Evolutionary conservation across 2,329 filamentous ascomycete species (phyloP).

Genomic region (Rachicladosporium sp.): DNA sequence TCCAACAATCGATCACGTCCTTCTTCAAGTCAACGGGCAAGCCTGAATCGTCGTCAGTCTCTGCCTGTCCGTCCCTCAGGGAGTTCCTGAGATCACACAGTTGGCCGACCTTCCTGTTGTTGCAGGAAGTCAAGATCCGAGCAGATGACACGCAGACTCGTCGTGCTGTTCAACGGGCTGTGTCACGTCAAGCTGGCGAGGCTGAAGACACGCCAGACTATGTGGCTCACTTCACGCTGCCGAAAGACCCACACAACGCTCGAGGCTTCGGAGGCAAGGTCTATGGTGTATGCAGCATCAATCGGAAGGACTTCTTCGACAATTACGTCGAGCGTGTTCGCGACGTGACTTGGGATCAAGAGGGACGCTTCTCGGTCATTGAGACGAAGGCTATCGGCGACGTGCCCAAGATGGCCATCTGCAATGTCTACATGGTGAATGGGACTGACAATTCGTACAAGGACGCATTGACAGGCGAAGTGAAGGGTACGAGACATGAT

Average conservation of each 20-base stretch:
- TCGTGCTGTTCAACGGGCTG: conserved; percentile 27
- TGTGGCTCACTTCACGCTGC: conserved; percentile 34
- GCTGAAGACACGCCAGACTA: conserved; percentile 26
- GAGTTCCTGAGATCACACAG: conserved; percentile 32
- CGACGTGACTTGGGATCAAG: conserved; percentile 38
- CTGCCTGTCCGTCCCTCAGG: conserved; percentile 23
- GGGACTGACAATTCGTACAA: conserved; percentile 38
- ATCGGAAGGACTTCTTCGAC: conserved; percentile 32
- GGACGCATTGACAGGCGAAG: conserved; percentile 29
- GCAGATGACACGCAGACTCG: conserved; percentile 27
- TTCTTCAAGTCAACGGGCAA: conserved; percentile 21
- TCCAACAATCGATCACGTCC: conserved; percentile 28
- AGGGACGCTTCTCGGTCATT: conserved; percentile 40
- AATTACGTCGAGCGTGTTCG: conserved; percentile 21
- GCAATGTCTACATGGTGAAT: conserved; percentile 44
- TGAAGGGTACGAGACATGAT: conserved; percentile 37
- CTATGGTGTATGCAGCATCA: conserved; percentile 40
- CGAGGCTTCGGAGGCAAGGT: conserved; percentile 38
- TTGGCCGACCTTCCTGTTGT: conserved; percentile 34
- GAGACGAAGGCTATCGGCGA: conserved; percentile 20
- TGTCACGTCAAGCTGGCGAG: conserved; percentile 11
- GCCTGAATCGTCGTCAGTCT: conserved; percentile 1
- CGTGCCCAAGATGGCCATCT: conserved; percentile 29
- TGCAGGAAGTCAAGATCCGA: conserved; percentile 41
- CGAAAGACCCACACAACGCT: conserved; percentile 38